Conservation (phyloP, 371 early-diverging fungal genomes). For the Lichtheimia ramosa region DNA sequence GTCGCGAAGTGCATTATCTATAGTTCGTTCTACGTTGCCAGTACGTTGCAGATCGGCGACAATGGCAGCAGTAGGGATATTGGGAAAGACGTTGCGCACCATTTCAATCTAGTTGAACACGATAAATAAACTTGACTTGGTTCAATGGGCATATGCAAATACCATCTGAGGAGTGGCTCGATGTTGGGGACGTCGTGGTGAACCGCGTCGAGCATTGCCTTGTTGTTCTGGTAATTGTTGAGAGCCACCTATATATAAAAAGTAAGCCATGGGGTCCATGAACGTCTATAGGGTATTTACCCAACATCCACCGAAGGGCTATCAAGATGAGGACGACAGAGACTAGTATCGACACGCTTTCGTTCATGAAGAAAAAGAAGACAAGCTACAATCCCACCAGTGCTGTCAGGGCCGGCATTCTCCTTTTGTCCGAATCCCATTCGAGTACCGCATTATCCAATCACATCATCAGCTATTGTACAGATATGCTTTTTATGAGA, state of each 20-base stretch:
- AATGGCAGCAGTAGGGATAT: slow-evolving; percentile 81
- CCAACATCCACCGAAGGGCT: slow-evolving; percentile 75
- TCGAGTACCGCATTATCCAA: too few species aligned
- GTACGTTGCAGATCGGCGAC: slow-evolving; percentile 83
- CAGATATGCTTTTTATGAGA: too few species aligned
- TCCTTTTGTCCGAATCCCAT: too few species aligned
- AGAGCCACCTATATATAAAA: slow-evolving; percentile 27
- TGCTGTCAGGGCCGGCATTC: too few species aligned
- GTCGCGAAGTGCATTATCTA: slow-evolving; percentile 84
- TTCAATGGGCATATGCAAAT: neutral
- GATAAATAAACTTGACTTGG: neutral
- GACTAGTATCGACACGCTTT: slow-evolving; percentile 72
- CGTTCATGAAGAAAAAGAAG: slow-evolving; percentile 54
- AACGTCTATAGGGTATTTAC: slow-evolving; percentile 30
- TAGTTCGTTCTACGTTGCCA: slow-evolving; percentile 84
- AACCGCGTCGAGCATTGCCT: slow-evolving; percentile 43
- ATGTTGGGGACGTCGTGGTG: slow-evolving; percentile 42
- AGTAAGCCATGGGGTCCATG: too few species aligned
- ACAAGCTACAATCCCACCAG: too few species aligned
- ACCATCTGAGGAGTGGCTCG: slow-evolving; percentile 67
- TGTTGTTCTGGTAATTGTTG: slow-evolving; percentile 30
- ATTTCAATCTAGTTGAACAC: slow-evolving; percentile 59
- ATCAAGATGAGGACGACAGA: slow-evolving; percentile 73
- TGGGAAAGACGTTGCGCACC: slow-evolving; percentile 85
- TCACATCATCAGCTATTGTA: too few species aligned